Base-by-base conservation (phyloP, 2,329 filamentous ascomycete genomes). In the Nakataea oryzae region DNA sequence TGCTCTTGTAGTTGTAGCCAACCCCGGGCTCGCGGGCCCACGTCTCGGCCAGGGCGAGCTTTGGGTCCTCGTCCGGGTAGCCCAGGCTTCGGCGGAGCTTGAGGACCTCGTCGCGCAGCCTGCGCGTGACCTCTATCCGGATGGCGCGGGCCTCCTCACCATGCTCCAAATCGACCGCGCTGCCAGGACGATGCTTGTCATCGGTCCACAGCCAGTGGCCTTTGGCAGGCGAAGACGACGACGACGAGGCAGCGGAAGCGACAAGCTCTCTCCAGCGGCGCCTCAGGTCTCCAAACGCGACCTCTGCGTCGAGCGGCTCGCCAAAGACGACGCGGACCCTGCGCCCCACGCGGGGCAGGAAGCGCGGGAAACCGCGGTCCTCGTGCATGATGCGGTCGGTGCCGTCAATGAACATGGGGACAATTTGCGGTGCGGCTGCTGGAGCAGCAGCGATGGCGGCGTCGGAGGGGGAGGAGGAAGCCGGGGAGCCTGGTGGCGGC, bases 321-420 rank as follows among this genome's bases (percentile, higher is more conserved):
- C 95, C 95, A 72, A 96, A 93, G 1, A 86, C 87, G 60, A 96
- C 79, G 58, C 80, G 84, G 60, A 96, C 79, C 8, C 80, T 81
- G 67, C 90, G 88, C 60, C 88, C 86, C 13, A 86, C 75, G 3
- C 93, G 84, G 1, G 95, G 95, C 17, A 96, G 68, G 69, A 91
- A 95, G 14, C 91, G 85, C 1, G 93, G 95, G 68, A 87, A 96
- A 2, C 75, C 76, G 57, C 95, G 84, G 63, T 86, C 82, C 74
- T 97, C 93, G 69, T 90, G 83, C 93, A 97, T 97, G 67, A 96
- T 81, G 63, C 88, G 77, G 71, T 97, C 89, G 21, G 90, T 89
- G 30, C 95, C 95, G 69, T 97, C 91, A 59, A 97, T 88, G 80
- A 96, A 99, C 76, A 99, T 93, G 56, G 95, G 92, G 47, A 99